Evolutionary conservation across 2,329 filamentous ascomycete species (phyloP).

Genomic region (Stenocarpella maydis): DNA sequence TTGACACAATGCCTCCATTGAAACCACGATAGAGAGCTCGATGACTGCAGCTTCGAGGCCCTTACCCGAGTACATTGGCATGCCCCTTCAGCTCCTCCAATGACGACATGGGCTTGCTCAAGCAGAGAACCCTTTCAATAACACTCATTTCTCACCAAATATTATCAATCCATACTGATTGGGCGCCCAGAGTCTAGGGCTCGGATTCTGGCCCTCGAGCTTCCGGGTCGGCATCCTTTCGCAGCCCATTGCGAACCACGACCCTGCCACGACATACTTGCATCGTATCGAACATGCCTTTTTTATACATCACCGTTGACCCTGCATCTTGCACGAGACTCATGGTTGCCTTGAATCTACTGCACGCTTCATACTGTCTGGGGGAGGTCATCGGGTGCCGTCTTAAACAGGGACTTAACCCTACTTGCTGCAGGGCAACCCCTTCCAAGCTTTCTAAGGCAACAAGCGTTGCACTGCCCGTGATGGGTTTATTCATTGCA

Average conservation of each 20-base stretch:
- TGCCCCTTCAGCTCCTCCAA: background rate
- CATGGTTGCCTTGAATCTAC: background rate
- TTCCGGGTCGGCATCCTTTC: background rate
- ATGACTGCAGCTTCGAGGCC: background rate
- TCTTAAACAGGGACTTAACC: background rate
- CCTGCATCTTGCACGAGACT: background rate
- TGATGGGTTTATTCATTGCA: background rate
- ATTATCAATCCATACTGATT: background rate
- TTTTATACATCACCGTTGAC: conserved; percentile 5
- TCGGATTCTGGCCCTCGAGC: no score
- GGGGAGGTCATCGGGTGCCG: background rate
- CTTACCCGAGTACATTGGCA: background rate
- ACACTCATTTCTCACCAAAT: background rate
- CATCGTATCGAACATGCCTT: background rate
- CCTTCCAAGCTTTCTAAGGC: background rate
- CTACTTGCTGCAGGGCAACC: conserved; percentile 6
- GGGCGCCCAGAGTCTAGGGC: background rate
- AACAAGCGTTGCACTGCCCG: background rate
- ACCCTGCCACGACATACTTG: background rate
- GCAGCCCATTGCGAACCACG: background rate
- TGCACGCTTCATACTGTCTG: background rate
- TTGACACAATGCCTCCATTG: background rate
- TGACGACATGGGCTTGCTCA: background rate
- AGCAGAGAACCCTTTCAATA: background rate
- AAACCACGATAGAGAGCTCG: background rate